Evolutionary conservation across 257 asterid species (phyloP), one percentile per base, ranked within the genome.

Genomic region (Jaltomata sinuosa): DNA sequence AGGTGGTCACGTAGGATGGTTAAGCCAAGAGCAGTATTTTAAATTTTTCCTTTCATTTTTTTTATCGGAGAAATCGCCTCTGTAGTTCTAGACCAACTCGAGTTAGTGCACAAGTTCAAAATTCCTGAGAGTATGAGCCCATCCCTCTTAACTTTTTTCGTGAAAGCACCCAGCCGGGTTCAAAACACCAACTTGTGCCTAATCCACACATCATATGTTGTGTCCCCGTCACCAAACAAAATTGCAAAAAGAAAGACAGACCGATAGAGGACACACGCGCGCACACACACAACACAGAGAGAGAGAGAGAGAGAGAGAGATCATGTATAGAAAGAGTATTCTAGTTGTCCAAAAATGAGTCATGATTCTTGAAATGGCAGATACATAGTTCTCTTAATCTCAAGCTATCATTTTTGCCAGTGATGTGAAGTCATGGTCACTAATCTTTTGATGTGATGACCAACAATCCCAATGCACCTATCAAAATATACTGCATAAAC

Each of bases 401-500:
- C 49, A 19, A 65, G 29, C 29, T 18, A 34, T 18, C 50, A 34
- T 32, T 34, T 47, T 40, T 76, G 81, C 42, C 81, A 6, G 4
- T 45, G 42, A 76, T 47, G 22, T 27, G 16, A 76, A 16, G 61
- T 61, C 61, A 76, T 47, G 6, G 81, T 47, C 62, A 47, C 89
- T 90, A 93, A 34, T 96, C 99, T 91, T 96, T 96, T 22, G 99
- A 95, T 83, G 99, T 95, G 85, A 95, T 92, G 83, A 95, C 99
- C 88, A 95, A 91, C 92, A 96, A 86, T 42, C 99, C 99, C 90
- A 96, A 82, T 47, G 95, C 97, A 57, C 99, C 98, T 83, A 96
- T 96, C 88, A 96, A 88, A 83, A 96, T 89, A 87, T 94, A 94
- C 98, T 94, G 98, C 95, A 92, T 50, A 34, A 76, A 68, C 8